Evolutionary conservation across 352 stramenopile species (phyloP).

Genomic region (Globisporangium recalcitrans): DNA sequence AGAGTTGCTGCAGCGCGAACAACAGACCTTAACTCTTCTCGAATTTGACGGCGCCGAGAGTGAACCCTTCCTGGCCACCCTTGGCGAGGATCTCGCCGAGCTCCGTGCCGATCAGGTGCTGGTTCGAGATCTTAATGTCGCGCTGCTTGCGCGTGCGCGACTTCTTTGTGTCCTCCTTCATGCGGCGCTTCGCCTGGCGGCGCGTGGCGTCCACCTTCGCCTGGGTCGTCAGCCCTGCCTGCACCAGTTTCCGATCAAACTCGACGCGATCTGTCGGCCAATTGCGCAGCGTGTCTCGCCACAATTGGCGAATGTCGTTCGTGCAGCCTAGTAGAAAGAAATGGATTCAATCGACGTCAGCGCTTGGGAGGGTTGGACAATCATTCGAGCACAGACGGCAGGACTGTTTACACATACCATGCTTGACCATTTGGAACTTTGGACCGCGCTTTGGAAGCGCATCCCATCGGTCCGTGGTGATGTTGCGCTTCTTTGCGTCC

Average conservation of each 20-base stretch:
- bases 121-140: conserved; percentile 88
- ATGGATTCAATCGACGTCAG: background rate
- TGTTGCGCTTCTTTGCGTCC: conserved; percentile 54
- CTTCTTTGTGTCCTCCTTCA: conserved; percentile 84
- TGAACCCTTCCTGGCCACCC: conserved; percentile 71
- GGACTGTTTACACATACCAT: conserved; percentile 41
- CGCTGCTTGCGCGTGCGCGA: conserved; percentile 73
- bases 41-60: conserved; percentile 77
- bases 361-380: too few species aligned
- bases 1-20: background rate
- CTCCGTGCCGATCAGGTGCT: conserved; percentile 83
- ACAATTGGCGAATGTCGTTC: conserved; percentile 83
- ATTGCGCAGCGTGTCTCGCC: conserved; percentile 64
- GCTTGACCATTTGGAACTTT: conserved; percentile 77
- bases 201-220: conserved; percentile 78
- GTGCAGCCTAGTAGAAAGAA: conserved; percentile 39
- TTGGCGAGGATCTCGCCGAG: conserved; percentile 80
- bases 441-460: conserved; percentile 57
- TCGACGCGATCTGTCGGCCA: conserved; percentile 72
- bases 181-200: conserved; percentile 68
- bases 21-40: conserved; percentile 40
- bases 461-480: conserved; percentile 70
- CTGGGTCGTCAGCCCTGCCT: conserved; percentile 75
- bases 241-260: conserved; percentile 77
- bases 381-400: too few species aligned